Evolutionary conservation across 148 eudicot species (phyloP).

Genomic region (Silene conica): DNA sequence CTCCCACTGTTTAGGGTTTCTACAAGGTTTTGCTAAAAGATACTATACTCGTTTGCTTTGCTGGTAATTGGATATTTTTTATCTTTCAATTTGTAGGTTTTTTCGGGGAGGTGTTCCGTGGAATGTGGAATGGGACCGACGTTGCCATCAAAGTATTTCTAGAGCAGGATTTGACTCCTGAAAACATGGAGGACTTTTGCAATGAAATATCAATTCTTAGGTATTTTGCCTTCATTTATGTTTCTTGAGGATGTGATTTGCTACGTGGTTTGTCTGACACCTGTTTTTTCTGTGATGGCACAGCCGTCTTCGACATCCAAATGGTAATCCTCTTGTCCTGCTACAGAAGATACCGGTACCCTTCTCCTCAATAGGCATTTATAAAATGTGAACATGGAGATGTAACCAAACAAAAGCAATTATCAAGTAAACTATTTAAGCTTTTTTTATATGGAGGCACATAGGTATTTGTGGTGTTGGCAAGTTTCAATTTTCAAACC

Average conservation of each 20-base stretch:
- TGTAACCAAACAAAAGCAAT: not conserved
- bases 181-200: conserved; percentile 98
- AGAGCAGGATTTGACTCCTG: conserved; percentile 96
- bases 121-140: conserved; percentile 94
- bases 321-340: conserved; percentile 54
- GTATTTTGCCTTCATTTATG: conserved; percentile 32
- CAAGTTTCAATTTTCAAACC: not conserved
- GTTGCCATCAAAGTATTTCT: conserved; percentile 95
- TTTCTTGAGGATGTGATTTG: not conserved
- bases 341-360: conserved; percentile 3
- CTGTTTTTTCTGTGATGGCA: conserved; percentile 21
- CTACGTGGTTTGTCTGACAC: conserved; percentile 27
- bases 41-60: not conserved
- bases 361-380: not conserved
- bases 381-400: not conserved
- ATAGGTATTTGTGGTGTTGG: not conserved
- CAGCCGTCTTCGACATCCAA: conserved; percentile 99
- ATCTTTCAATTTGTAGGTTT: conserved; percentile 45
- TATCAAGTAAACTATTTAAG: not conserved
- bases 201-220: conserved; percentile 94
- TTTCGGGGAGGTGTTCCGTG: conserved; percentile 98
- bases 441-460: not conserved
- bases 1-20: not conserved
- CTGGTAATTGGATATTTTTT: not conserved
- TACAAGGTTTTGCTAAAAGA: not conserved